Conservation (phyloP, 176 grass and related monocot species). For the Carex scoparia region DNA sequence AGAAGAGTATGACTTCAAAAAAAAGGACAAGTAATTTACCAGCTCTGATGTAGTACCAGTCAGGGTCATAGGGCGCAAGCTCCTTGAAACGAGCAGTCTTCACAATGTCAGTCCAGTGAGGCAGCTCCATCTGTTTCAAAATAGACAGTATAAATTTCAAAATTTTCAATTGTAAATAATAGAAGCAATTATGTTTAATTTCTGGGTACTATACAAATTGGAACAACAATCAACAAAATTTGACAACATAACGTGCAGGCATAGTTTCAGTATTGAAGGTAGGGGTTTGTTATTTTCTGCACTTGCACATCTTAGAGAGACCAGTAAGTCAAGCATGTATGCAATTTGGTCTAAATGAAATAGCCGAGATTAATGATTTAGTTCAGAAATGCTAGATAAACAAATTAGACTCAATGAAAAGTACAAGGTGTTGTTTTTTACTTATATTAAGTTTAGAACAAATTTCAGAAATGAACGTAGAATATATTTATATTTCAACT, state of each 20-base stretch:
- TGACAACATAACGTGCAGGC: not conserved
- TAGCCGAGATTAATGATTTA: not conserved
- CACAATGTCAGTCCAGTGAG: slow-evolving; percentile 76
- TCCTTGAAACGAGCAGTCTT: slow-evolving; percentile 83
- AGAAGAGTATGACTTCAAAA: not conserved
- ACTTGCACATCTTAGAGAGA: not conserved
- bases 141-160: not conserved
- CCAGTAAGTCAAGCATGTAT: no score
- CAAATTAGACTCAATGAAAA: not conserved
- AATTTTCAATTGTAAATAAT: not conserved
- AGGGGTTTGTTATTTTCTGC: not conserved
- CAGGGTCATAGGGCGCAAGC: slow-evolving; percentile 55
- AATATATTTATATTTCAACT: not conserved
- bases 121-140: slow-evolving; percentile 57
- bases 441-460: not conserved
- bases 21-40: slow-evolving; percentile 26
- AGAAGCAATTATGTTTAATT: not conserved
- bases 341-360: no score
- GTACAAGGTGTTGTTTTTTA: not conserved
- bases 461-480: not conserved
- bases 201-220: not conserved
- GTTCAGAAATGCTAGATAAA: not conserved
- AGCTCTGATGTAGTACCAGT: slow-evolving; percentile 82
- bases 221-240: not conserved
- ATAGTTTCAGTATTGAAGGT: not conserved